Evolutionary conservation across 1,284 basidiomycete species (phyloP).

Genomic region (Somion occarium): DNA sequence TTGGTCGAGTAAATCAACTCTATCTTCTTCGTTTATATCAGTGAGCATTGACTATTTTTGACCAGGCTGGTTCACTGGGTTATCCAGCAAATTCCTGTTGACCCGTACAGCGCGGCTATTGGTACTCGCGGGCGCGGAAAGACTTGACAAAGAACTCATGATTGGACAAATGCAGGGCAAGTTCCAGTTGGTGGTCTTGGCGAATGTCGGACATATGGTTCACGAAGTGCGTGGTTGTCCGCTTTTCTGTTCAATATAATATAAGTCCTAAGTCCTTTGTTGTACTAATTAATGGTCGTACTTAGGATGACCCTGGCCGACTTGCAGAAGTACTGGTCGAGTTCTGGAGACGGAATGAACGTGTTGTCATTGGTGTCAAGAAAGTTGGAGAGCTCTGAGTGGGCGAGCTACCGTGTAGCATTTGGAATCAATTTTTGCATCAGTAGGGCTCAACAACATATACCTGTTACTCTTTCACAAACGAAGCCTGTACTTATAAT

Average conservation of each 20-base stretch:
- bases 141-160: slow-evolving; percentile 91
- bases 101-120: slow-evolving; percentile 81
- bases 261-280: too few species aligned
- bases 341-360: slow-evolving; percentile 91
- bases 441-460: too few species aligned
- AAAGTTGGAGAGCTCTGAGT: slow-evolving; percentile 68
- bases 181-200: slow-evolving; percentile 89
- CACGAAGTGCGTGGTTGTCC: slow-evolving; percentile 65
- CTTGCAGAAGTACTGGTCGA: slow-evolving; percentile 80
- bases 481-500: too few species aligned
- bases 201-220: slow-evolving; percentile 87
- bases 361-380: slow-evolving; percentile 68
- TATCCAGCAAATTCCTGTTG: slow-evolving; percentile 76
- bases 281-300: background rate
- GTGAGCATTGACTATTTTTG: too few species aligned
- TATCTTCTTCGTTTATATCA: background rate
- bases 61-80: slow-evolving; percentile 85
- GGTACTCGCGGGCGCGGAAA: slow-evolving; percentile 88
- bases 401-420: background rate
- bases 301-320: slow-evolving; percentile 77
- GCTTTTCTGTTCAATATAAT: slow-evolving; percentile 8
- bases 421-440: too few species aligned
- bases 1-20: slow-evolving; percentile 69
- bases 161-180: slow-evolving; percentile 99
- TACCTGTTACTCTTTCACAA: too few species aligned